Evolutionary conservation across 208 protist genomes (phyloP).

Genomic region (Trypanosoma melophagium): DNA sequence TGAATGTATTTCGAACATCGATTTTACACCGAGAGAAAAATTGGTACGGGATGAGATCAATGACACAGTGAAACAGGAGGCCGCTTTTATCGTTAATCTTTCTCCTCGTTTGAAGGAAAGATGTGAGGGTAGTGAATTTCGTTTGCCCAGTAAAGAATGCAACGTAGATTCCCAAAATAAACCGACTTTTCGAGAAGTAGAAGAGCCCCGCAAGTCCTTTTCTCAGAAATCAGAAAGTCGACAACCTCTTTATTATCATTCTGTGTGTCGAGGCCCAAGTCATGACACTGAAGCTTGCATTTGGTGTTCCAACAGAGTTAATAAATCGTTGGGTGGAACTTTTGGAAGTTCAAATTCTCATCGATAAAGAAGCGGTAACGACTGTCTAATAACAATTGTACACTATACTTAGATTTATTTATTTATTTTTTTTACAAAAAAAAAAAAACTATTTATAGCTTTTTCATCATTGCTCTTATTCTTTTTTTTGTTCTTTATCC

Average conservation of each 20-base stretch:
- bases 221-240: background rate
- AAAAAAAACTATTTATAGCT: background rate
- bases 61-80: background rate
- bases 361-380: background rate
- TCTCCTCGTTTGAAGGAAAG: background rate
- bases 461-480: background rate
- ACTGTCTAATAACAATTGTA: background rate
- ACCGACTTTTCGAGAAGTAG: background rate
- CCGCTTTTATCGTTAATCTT: background rate
- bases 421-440: too few relatives aligned
- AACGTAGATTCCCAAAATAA: background rate
- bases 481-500: conserved; percentile 6
- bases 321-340: conserved; percentile 1
- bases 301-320: conserved; percentile 4
- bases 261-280: background rate
- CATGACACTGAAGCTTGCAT: background rate
- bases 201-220: background rate
- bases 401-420: too few relatives aligned
- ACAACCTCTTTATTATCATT: background rate
- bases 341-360: background rate
- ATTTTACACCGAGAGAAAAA: background rate
- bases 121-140: background rate
- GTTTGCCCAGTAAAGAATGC: background rate
- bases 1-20: background rate
- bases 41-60: background rate